A percentile compares a stretch with the other conserved stretches of the same genome.
phyloP scores from a whole-genome alignment of 2,329 filamentous ascomycete genomes.

The Pseudocercospora ulei region DNA sequence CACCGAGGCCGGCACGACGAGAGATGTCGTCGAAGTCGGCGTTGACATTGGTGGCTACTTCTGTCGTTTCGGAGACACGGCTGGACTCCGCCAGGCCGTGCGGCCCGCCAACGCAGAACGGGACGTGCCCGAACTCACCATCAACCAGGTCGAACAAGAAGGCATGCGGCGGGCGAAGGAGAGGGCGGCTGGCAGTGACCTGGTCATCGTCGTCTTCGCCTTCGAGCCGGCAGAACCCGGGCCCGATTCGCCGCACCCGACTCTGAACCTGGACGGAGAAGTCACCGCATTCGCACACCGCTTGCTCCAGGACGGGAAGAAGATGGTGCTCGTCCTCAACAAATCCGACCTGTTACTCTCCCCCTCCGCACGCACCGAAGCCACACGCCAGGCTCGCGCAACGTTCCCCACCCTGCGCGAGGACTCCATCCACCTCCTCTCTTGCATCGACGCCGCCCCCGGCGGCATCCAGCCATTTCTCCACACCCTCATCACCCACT shows the following conservation, averaged over 20 bases:
- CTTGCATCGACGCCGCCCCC: slow-evolving; percentile 50
- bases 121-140: slow-evolving; percentile 42
- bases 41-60: slow-evolving; percentile 83
- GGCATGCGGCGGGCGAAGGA: slow-evolving; percentile 79
- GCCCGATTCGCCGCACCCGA: slow-evolving; percentile 9
- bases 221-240: slow-evolving; percentile 46
- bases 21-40: slow-evolving; percentile 85
- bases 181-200: slow-evolving; percentile 71
- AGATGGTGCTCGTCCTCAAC: slow-evolving; percentile 52
- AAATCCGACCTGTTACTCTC: slow-evolving; percentile 45
- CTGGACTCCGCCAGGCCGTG: slow-evolving; percentile 55
- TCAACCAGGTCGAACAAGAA: slow-evolving; percentile 74
- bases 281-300: slow-evolving; percentile 47
- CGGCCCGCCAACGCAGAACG: slow-evolving; percentile 6
- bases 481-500: slow-evolving; percentile 55
- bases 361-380: slow-evolving; percentile 9
- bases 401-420: slow-evolving; percentile 38
- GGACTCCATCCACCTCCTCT: slow-evolving; percentile 54
- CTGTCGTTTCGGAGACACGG: slow-evolving; percentile 91
- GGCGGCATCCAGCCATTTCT: slow-evolving; percentile 63
- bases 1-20: slow-evolving; percentile 80
- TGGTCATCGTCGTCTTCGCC: slow-evolving; percentile 72
- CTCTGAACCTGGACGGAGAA: slow-evolving; percentile 43
- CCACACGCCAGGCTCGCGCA: slow-evolving; percentile 31
- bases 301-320: slow-evolving; percentile 43